Percentiles rank a stretch among this genome's conserved stretches.
Evolutionary conservation across 2,329 filamentous ascomycete species (phyloP).

Genomic region (Penicillium frequentans): DNA sequence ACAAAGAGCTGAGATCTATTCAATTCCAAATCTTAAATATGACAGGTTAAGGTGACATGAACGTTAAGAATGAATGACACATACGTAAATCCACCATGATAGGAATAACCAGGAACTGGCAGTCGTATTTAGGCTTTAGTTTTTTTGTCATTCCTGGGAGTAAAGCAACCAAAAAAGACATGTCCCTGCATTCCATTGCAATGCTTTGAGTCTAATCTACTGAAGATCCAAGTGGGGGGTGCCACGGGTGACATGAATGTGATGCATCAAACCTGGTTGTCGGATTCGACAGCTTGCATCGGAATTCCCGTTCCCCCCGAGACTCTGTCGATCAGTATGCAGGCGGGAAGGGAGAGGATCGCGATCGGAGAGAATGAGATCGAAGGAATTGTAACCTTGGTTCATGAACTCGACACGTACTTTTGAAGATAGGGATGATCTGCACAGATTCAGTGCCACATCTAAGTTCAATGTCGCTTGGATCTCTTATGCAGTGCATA

Average conservation of each 20-base stretch:
- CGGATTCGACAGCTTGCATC: conserved; percentile 22
- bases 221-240: conserved; percentile 1
- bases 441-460: background rate
- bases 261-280: conserved; percentile 18
- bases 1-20: too few relatives aligned
- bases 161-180: conserved; percentile 1
- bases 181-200: conserved; percentile 24
- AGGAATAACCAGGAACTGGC: conserved; percentile 5
- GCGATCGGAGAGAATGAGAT: conserved; percentile 8
- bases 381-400: background rate
- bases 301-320: conserved; percentile 17
- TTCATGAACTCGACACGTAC: background rate
- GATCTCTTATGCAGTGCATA: background rate
- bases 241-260: conserved; percentile 12
- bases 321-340: conserved; percentile 11
- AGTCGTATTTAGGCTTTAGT: background rate
- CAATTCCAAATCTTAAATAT: conserved; percentile 16
- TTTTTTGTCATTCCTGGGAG: conserved; percentile 10
- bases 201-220: conserved; percentile 1
- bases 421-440: background rate
- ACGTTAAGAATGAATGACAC: conserved; percentile 6
- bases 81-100: conserved; percentile 5
- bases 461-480: background rate
- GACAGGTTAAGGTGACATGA: conserved; percentile 10
- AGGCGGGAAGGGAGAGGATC: conserved; percentile 10